These are phyloP conservation scores for Starmerella powellii DNA, from an alignment of 805 yeast species.

Conservation along the genomic window DNA sequence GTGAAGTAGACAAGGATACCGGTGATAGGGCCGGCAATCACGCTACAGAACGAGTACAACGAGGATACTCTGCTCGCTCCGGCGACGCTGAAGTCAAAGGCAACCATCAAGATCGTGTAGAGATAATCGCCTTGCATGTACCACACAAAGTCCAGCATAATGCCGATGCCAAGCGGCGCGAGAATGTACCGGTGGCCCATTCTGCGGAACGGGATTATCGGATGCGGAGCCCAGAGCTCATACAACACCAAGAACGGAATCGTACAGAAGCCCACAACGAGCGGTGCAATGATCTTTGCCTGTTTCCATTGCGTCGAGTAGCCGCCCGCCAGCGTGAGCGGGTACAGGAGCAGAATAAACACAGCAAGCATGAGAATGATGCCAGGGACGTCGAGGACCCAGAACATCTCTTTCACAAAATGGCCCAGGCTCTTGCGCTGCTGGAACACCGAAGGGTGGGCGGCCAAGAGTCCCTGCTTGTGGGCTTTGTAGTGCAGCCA, in stretches of 20 bases:
- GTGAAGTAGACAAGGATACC: conserved; percentile 42
- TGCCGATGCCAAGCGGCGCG: conserved; percentile 51
- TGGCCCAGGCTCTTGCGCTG: conserved; percentile 27
- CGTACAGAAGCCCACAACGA: conserved; percentile 52
- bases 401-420: conserved; percentile 31
- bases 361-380: conserved; percentile 42
- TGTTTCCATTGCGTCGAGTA: conserved; percentile 41
- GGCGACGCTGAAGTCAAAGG: conserved; percentile 43
- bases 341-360: conserved; percentile 55
- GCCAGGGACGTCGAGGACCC: conserved; percentile 59
- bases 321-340: conserved; percentile 70
- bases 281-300: conserved; percentile 54
- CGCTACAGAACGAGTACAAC: conserved; percentile 54
- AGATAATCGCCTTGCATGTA: conserved; percentile 60
- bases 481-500: conserved; percentile 48
- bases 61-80: conserved; percentile 60
- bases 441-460: conserved; percentile 33
- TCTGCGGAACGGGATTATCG: conserved; percentile 49
- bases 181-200: conserved; percentile 61
- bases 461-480: conserved; percentile 38
- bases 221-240: conserved; percentile 50
- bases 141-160: conserved; percentile 50
- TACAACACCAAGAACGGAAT: conserved; percentile 49
- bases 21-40: conserved; percentile 44
- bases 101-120: conserved; percentile 54